Conservation (phyloP, 495 filamentous ascomycete genomes). For the Lasiosphaeria hispida region DNA sequence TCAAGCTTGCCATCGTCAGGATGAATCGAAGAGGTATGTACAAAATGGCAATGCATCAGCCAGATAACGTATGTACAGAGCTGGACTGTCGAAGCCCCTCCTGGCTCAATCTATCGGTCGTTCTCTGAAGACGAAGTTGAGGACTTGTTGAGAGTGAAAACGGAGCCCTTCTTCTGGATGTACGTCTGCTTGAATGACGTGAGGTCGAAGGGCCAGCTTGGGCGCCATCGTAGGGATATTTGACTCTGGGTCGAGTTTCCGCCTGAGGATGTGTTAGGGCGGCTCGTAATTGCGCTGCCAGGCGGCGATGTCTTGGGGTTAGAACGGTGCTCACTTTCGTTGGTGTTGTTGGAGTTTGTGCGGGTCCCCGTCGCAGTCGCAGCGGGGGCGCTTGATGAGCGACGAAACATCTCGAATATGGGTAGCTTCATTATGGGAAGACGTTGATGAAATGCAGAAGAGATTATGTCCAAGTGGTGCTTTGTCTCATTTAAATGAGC, state of each 20-base stretch:
- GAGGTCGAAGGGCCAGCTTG: slow-evolving; percentile 1
- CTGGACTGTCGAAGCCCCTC: no score
- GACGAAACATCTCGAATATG: not conserved
- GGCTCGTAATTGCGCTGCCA: not conserved
- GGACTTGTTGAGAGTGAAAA: not conserved
- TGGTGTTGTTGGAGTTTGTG: not conserved
- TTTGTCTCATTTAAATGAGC: not conserved
- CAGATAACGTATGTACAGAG: no score
- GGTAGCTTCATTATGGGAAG: not conserved
- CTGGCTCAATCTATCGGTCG: no score
- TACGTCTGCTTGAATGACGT: slow-evolving; percentile 1
- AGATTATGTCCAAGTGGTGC: not conserved
- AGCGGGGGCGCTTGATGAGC: not conserved
- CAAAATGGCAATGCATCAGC: no score
- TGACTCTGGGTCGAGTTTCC: not conserved
- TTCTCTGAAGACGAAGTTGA: no score
- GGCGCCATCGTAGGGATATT: not conserved
- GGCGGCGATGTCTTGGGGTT: not conserved
- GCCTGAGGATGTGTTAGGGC: not conserved
- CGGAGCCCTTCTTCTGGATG: not conserved
- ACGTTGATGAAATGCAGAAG: not conserved
- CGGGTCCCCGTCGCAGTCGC: not conserved
- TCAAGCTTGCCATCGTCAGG: no score
- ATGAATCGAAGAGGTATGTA: no score
- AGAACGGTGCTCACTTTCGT: not conserved